phyloP scores from a whole-genome alignment of 208 protist species.

The Tetramitus jugosus region DNA sequence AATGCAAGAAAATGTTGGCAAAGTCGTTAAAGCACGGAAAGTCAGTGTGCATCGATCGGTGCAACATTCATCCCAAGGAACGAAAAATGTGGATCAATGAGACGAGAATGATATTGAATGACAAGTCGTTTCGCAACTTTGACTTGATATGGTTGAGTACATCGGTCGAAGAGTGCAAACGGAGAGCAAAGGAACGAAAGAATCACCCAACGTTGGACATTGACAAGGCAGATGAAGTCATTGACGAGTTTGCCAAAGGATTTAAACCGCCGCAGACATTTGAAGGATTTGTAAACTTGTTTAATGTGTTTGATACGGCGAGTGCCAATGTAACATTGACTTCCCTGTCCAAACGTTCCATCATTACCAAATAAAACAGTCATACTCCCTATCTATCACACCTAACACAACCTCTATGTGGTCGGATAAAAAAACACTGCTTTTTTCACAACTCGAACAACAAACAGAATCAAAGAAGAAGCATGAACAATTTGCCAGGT shows the following conservation, averaged over 20 bases:
- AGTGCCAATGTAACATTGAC: too few relatives aligned
- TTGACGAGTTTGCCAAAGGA: not conserved
- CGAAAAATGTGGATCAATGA: slow-evolving; percentile 12
- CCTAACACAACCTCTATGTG: too few relatives aligned
- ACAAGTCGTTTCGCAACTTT: not conserved
- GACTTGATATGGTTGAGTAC: not conserved
- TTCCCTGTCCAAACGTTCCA: too few relatives aligned
- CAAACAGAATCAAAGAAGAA: too few relatives aligned
- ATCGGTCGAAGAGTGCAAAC: not conserved
- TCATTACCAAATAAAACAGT: too few relatives aligned
- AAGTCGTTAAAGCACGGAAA: not conserved
- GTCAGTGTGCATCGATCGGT: not conserved
- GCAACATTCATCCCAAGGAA: slow-evolving; percentile 9
- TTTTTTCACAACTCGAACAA: too few relatives aligned
- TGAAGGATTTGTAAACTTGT: too few relatives aligned
- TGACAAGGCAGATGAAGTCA: not conserved
- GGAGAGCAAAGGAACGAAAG: not conserved
- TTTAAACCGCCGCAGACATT: not conserved
- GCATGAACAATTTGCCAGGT: too few relatives aligned
- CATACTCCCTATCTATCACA: too few relatives aligned
- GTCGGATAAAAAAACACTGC: too few relatives aligned
- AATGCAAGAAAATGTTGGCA: slow-evolving; percentile 1
- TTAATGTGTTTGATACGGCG: too few relatives aligned
- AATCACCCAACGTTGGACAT: not conserved
- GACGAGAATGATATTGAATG: not conserved